phyloP scores from a whole-genome alignment of 2,329 filamentous ascomycete species.

The Beauveria rudraprayagi region DNA sequence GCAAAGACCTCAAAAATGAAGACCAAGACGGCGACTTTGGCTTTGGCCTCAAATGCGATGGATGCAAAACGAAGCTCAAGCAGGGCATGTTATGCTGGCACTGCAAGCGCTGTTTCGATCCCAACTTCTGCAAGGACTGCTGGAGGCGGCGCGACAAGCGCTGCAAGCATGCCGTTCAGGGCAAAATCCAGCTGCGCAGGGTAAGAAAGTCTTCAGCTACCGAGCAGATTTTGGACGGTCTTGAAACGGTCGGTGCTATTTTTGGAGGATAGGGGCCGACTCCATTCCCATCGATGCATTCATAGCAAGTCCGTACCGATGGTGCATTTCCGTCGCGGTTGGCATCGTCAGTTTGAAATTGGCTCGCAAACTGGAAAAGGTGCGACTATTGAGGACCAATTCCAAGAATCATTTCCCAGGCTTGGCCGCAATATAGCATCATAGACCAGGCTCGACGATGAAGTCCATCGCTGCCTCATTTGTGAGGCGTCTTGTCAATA shows the following conservation, averaged over 20 bases:
- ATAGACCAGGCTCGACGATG: background rate
- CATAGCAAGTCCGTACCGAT: too few relatives aligned
- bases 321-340: too few relatives aligned
- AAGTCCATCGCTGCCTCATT: conserved; percentile 14
- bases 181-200: conserved; percentile 14
- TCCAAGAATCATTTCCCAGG: too few relatives aligned
- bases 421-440: too few relatives aligned
- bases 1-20: conserved; percentile 5
- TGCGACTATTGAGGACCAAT: too few relatives aligned
- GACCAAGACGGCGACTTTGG: conserved; percentile 7
- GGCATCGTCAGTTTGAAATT: too few relatives aligned
- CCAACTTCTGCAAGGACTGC: conserved; percentile 15
- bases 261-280: background rate
- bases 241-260: background rate
- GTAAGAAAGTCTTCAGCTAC: conserved; percentile 9
- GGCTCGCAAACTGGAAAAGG: too few relatives aligned
- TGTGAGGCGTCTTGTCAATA: conserved; percentile 20
- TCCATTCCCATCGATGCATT: too few relatives aligned
- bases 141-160: conserved; percentile 15
- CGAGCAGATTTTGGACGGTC: conserved; percentile 5
- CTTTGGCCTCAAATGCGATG: conserved; percentile 34
- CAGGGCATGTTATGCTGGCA: conserved; percentile 14
- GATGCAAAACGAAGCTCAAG: conserved; percentile 25
- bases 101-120: conserved; percentile 16
- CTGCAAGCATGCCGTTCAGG: conserved; percentile 13